Evolutionary conservation across 1,139 yeast genomes (phyloP).

Genomic region (Zygosaccharomyces sapae): DNA sequence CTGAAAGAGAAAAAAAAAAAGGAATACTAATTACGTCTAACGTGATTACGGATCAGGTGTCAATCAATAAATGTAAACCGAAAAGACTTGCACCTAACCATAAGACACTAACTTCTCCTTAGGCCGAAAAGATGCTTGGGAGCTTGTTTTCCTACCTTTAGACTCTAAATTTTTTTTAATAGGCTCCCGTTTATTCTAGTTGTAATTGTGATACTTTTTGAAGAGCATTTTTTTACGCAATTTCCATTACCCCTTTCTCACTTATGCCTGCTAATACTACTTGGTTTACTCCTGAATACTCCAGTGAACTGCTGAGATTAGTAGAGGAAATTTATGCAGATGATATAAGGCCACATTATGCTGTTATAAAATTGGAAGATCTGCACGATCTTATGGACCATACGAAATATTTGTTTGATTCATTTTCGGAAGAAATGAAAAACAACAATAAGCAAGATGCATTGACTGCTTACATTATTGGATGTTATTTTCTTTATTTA

Average conservation of each 20-base stretch:
- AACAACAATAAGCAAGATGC: conserved; percentile 24
- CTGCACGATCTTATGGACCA: conserved; percentile 36
- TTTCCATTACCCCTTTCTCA: neutral
- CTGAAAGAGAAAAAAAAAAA: no score
- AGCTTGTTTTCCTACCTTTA: no score
- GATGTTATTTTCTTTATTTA: conserved; percentile 37
- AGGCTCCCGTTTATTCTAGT: no score
- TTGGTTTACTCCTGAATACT: conserved; percentile 39
- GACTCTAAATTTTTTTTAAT: no score
- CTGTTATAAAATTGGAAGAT: conserved; percentile 33
- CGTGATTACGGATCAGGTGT: no score
- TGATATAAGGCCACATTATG: conserved; percentile 30
- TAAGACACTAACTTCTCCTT: no score
- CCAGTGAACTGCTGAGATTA: conserved; percentile 34
- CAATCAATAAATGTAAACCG: no score
- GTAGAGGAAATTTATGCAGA: conserved; percentile 33
- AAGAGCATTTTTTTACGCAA: no score
- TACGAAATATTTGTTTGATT: conserved; percentile 32
- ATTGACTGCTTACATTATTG: conserved; percentile 36
- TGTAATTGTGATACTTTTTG: no score
- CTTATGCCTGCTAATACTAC: conserved; percentile 2
- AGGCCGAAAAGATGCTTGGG: no score
- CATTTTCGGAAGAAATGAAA: conserved; percentile 26
- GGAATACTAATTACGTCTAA: no score
- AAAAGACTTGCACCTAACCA: no score